These are phyloP conservation scores for Ophiocordyceps camponoti-leonardi DNA, from an alignment of 2,329 filamentous ascomycete species.

Conservation along the genomic window DNA sequence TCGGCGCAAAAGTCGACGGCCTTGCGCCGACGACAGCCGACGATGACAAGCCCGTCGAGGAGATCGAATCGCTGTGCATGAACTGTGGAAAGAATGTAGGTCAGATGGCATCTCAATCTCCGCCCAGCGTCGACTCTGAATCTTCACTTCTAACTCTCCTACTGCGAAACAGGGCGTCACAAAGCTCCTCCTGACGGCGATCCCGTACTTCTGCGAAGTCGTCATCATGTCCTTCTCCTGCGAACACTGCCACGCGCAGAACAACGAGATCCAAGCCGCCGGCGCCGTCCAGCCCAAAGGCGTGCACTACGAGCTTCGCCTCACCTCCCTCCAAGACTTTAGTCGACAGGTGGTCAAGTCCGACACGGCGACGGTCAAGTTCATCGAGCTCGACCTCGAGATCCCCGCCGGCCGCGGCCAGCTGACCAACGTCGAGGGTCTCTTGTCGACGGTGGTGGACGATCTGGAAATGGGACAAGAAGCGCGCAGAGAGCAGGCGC, in stretches of 20 bases:
- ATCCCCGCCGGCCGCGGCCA: slow-evolving; percentile 83
- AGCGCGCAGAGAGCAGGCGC: slow-evolving; percentile 58
- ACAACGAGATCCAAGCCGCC: slow-evolving; percentile 87
- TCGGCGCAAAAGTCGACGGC: slow-evolving; percentile 42
- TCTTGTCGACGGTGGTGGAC: slow-evolving; percentile 60
- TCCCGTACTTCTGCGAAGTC: slow-evolving; percentile 94
- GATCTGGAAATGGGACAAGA: slow-evolving; percentile 72
- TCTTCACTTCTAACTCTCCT: too few species aligned
- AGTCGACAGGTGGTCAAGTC: slow-evolving; percentile 83
- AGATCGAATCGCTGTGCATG: slow-evolving; percentile 72
- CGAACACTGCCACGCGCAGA: slow-evolving; percentile 73
- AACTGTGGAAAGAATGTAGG: slow-evolving; percentile 64
- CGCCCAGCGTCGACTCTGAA: too few species aligned
- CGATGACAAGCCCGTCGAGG: slow-evolving; percentile 39
- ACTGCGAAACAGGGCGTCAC: slow-evolving; percentile 51
- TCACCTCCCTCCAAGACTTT: slow-evolving; percentile 59
- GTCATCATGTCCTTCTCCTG: slow-evolving; percentile 96
- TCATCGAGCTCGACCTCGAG: slow-evolving; percentile 86
- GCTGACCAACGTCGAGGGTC: slow-evolving; percentile 83
- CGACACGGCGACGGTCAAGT: slow-evolving; percentile 68
- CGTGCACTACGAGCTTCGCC: slow-evolving; percentile 63
- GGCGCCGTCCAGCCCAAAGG: slow-evolving; percentile 85
- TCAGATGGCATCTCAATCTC: slow-evolving; percentile 2
- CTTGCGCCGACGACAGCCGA: slow-evolving; percentile 20
- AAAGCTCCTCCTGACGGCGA: slow-evolving; percentile 71